phyloP scores from a whole-genome alignment of 2,329 filamentous ascomycete genomes.

The Calonectria crousiana region DNA sequence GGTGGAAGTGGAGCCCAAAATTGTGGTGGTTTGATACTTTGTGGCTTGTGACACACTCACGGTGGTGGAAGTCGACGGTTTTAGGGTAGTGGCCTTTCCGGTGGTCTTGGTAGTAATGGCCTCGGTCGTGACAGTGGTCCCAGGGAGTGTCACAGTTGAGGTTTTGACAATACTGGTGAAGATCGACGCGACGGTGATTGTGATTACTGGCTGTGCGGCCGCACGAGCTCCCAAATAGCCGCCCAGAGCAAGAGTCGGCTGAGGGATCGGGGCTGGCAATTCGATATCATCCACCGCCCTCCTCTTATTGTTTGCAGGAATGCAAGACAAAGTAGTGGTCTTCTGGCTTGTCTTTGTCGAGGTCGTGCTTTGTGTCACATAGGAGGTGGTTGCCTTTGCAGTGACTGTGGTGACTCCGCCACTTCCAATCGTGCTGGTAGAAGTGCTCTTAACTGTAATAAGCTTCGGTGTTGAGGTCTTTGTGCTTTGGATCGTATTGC shows the following conservation, averaged over 20 bases:
- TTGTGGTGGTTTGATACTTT: constrained; percentile 23
- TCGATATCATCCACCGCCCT: constrained; percentile 12
- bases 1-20: constrained; percentile 32
- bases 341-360: constrained; percentile 34
- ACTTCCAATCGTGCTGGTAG: constrained; percentile 32
- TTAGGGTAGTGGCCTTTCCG: constrained; percentile 39
- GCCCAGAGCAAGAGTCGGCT: neutral
- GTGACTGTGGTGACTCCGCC: constrained; percentile 35
- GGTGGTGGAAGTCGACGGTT: constrained; percentile 31
- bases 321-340: constrained; percentile 37
- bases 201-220: constrained; percentile 2
- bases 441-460: constrained; percentile 35
- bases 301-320: constrained; percentile 31
- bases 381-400: constrained; percentile 38
- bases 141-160: constrained; percentile 22
- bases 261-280: neutral
- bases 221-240: constrained; percentile 7
- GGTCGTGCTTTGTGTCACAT: constrained; percentile 37
- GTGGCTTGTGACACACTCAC: neutral
- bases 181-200: constrained; percentile 1
- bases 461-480: constrained; percentile 35
- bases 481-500: constrained; percentile 31
- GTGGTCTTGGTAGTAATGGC: constrained; percentile 30
- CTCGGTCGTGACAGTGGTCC: constrained; percentile 32
- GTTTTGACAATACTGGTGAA: constrained; percentile 19